Evolutionary conservation across 2,329 filamentous ascomycete species (phyloP).

Genomic region (Karstenula rhodostoma): DNA sequence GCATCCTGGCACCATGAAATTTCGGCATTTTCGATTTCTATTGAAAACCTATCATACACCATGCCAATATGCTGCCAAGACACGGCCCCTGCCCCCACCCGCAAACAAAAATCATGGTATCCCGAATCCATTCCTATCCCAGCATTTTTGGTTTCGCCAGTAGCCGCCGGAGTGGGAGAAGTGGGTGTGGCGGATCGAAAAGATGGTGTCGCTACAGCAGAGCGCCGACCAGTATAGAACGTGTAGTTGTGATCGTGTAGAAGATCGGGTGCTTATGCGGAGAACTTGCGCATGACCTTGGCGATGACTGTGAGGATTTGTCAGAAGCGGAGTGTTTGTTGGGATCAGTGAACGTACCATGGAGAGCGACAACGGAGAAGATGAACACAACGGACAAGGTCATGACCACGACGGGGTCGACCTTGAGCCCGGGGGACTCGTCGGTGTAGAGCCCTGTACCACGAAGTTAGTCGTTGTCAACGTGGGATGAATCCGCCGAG

Average conservation of each 20-base stretch:
- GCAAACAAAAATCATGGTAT: constrained; percentile 23
- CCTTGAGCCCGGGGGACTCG: constrained; percentile 95
- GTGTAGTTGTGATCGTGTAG: constrained; percentile 18
- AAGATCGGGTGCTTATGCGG: constrained; percentile 53
- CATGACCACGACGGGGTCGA: constrained; percentile 96
- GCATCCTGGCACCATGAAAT: not conserved
- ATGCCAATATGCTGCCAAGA: constrained; percentile 30
- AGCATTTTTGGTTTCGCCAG: constrained; percentile 5
- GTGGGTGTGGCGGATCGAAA: constrained; percentile 1
- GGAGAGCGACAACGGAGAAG: constrained; percentile 95
- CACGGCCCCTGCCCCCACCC: constrained; percentile 14
- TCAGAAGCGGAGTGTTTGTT: constrained; percentile 17
- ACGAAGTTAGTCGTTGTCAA: constrained; percentile 25
- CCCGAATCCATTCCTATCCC: constrained; percentile 18
- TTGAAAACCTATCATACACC: constrained; percentile 48
- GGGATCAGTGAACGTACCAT: constrained; percentile 72
- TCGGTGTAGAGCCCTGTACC: constrained; percentile 90
- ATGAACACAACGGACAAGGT: constrained; percentile 98
- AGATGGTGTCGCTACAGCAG: constrained; percentile 28
- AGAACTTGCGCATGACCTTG: constrained; percentile 91
- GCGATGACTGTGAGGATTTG: constrained; percentile 75
- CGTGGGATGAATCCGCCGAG: not conserved
- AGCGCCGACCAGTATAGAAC: constrained; percentile 26
- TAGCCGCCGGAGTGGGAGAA: constrained; percentile 1
- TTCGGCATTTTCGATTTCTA: constrained; percentile 19